Evolutionary conservation across 2,329 filamentous ascomycete species (phyloP).

Genomic region (Cryphonectria japonica): DNA sequence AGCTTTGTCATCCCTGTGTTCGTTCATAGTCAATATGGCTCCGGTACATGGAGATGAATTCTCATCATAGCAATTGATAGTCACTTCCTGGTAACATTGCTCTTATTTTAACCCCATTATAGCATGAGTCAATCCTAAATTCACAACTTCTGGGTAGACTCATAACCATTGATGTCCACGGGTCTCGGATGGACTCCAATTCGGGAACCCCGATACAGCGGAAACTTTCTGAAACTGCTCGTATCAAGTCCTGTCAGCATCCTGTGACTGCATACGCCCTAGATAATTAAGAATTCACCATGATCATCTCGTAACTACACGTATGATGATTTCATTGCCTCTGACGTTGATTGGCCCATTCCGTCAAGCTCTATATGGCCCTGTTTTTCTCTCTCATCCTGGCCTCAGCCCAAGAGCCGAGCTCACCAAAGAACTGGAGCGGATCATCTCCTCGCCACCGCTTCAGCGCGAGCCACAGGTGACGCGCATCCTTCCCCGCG

Average conservation of each 20-base stretch:
- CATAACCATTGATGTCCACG: background rate
- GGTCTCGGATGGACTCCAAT: background rate
- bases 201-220: background rate
- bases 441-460: conserved; percentile 28
- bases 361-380: background rate
- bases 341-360: background rate
- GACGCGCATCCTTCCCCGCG: conserved; percentile 35
- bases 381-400: conserved; percentile 8
- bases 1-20: too few relatives aligned
- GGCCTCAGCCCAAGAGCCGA: conserved; percentile 28
- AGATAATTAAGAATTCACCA: background rate
- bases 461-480: conserved; percentile 37
- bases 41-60: too few relatives aligned
- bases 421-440: conserved; percentile 24
- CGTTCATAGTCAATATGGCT: too few relatives aligned
- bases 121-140: too few relatives aligned
- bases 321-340: background rate
- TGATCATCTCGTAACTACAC: too few relatives aligned
- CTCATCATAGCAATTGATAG: too few relatives aligned
- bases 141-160: background rate
- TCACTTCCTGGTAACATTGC: too few relatives aligned
- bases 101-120: too few relatives aligned
- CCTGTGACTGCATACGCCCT: background rate
- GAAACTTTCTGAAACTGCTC: background rate
- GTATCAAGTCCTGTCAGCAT: background rate